Base-by-base conservation (phyloP, 805 yeast genomes). In the Cyberlindnera petersonii region DNA sequence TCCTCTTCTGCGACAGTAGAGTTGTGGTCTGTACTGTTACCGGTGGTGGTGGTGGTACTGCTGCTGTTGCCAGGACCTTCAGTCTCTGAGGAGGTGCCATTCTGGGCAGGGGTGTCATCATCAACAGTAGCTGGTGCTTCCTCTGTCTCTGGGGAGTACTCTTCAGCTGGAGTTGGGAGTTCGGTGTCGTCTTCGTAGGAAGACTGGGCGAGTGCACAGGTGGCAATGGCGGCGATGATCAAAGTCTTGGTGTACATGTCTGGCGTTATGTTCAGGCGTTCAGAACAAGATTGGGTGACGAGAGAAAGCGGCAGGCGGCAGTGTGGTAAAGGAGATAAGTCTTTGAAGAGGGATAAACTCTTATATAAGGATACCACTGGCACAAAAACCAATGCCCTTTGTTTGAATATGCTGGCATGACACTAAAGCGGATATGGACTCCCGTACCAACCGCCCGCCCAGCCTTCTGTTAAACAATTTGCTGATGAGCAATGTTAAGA, bases 131-230 rank as follows among this genome's bases (percentile, higher is more conserved):
- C 18, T 16, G 44, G 37, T 6, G 33, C 13, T 21, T 35, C 43
- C 8, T 35, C 39, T 7, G 9, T 27, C 16, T 39, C 43, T 6
- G 33, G 39, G 26, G 26, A 5, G 31, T n/a, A 10, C 24, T 33
- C 44, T 11, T 28, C 40, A 11, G 39, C 5, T 2, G 43, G n/a
- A 27, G 26, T 14, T 21, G 37, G 35, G 11, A 39, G 39, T 14
- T 37, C 44, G 14, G 39, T 35, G 18, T 41, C 45, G 23, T 30
- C 10, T 20, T 41, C 48, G 14, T 33, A 32, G 24, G 43, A 24
- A 9, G 40, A 34, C 35, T 41, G 52, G 16, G 58, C 47, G 52
- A 69, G 47, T 23, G 70, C 47, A 22, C 34, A 20, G 13, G 43
- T 44, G 15, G 46, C 40, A 31, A 49, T 14, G 15, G 46, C 40